Conservation (phyloP, 1,284 basidiomycete genomes). For the Retiboletus fuscus region DNA sequence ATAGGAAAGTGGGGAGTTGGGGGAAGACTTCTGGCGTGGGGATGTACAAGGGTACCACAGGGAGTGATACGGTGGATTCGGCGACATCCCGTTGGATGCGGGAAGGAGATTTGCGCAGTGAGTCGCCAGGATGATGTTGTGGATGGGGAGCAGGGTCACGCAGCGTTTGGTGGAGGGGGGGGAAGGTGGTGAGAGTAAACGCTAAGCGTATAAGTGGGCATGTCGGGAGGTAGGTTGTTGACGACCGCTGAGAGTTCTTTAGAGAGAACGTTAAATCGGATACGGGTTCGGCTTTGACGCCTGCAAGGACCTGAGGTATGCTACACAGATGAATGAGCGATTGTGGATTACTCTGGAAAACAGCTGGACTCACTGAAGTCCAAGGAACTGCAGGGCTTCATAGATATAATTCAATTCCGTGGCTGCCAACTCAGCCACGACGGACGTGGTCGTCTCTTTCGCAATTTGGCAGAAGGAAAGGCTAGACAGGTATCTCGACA, state of each 20-base stretch:
- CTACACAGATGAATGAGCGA: constrained; percentile 39
- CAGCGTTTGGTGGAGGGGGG: constrained; percentile 45
- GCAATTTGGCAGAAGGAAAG: constrained; percentile 34
- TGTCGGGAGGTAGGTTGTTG: constrained; percentile 49
- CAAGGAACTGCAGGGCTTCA: constrained; percentile 45
- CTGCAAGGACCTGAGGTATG: constrained; percentile 47
- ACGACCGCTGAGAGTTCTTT: constrained; percentile 43
- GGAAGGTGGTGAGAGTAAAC: constrained; percentile 53
- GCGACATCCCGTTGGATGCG: constrained; percentile 26
- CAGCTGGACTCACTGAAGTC: constrained; percentile 40
- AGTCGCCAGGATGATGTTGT: constrained; percentile 66
- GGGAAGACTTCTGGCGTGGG: constrained; percentile 64
- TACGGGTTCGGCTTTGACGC: constrained; percentile 41
- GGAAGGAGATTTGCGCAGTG: constrained; percentile 65
- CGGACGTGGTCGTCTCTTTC: constrained; percentile 30
- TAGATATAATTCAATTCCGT: constrained; percentile 44
- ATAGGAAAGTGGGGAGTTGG: constrained; percentile 63
- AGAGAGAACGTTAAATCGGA: constrained; percentile 46
- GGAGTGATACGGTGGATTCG: constrained; percentile 50
- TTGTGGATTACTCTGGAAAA: no score
- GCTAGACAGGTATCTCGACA: constrained; percentile 41
- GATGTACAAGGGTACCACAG: constrained; percentile 61
- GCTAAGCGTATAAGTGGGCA: constrained; percentile 69
- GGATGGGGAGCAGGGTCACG: constrained; percentile 65
- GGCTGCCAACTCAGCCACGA: constrained; percentile 44